Evolutionary conservation across 352 stramenopile genomes (phyloP).

Genomic region (Pythium angustatum): DNA sequence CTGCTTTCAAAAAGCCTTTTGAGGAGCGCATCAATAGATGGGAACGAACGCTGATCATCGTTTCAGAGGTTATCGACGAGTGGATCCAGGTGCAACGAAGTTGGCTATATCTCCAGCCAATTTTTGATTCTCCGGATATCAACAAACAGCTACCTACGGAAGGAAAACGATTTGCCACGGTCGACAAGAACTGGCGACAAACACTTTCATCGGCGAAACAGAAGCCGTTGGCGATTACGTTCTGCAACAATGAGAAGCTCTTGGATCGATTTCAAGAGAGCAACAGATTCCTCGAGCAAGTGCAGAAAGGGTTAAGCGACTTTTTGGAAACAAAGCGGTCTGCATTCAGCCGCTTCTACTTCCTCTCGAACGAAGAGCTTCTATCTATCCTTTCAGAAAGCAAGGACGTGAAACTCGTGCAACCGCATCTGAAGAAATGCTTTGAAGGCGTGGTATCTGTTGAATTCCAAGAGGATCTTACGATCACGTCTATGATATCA

Average conservation of each 20-base stretch:
- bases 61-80: conserved; percentile 93
- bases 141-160: conserved; percentile 95
- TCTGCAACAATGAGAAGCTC: conserved; percentile 93
- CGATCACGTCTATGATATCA: conserved; percentile 91
- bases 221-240: conserved; percentile 86
- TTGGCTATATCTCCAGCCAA: conserved; percentile 96
- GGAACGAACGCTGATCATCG: conserved; percentile 85
- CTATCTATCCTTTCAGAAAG: conserved; percentile 95
- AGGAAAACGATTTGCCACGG: conserved; percentile 92
- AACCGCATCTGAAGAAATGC: conserved; percentile 95
- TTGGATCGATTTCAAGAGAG: conserved; percentile 92
- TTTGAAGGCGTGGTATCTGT: conserved; percentile 95
- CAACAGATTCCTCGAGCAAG: conserved; percentile 94
- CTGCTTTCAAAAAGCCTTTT: conserved; percentile 94
- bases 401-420: conserved; percentile 94
- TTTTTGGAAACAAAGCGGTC: conserved; percentile 95
- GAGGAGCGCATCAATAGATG: conserved; percentile 93
- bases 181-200: conserved; percentile 95
- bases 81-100: conserved; percentile 94
- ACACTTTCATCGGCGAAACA: conserved; percentile 86
- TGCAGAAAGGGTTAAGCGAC: conserved; percentile 94
- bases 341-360: conserved; percentile 94
- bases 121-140: conserved; percentile 95
- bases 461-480: conserved; percentile 90
- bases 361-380: conserved; percentile 94